Base-by-base conservation (phyloP, 495 filamentous ascomycete genomes). In the Penicillium coffeae region DNA sequence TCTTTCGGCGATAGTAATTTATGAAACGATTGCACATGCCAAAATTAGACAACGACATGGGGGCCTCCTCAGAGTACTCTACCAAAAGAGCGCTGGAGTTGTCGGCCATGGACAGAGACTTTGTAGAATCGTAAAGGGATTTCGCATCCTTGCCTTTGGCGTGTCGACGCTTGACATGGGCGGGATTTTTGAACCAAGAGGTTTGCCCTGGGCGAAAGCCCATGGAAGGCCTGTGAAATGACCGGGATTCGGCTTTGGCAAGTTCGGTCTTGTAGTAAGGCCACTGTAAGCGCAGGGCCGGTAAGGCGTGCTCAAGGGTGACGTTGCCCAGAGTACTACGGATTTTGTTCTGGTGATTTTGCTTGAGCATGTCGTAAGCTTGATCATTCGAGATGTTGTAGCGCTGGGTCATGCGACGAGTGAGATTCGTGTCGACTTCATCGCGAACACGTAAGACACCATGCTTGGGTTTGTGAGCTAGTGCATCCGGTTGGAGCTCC, bases 331-430 rank as follows among this genome's bases (percentile, higher is more conserved):
- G 75, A 0, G 87, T 94, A 38, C 89, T 92, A 34, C 93, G 84
- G 52, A 99, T 85, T 68, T 94, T 96, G 75, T 86, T 92, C 69
- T 94, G 89, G 54, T 90, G 88, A 63, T 96, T 99, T 62, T 94
- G 89, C 68, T 99, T 97, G 36, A 99, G 78, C 43, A 87, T 83
- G 55, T 96, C 89, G 62, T 99, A 99, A 1, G 90, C 91, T 38
- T 89, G 85, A 58, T 99, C 93, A 49, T 95, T 96, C 21, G 92
- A 95, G 41, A 95, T 87, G 64, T 97, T 96, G 76, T 95, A 97
- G 18, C 90, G 80, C 51, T 84, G 78, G 20, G 75, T 80, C n/a
- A 94, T 68, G 40, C 68, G 65, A 34, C 67, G 65, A 34, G 73
- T 65, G 21, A 68, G 42, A 41, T 65, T 71, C 7, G 48, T 45